Evolutionary conservation across 768 basidiomycete species (phyloP), one percentile per base, ranked within the genome.

Genomic region (Suillus fuscotomentosus): DNA sequence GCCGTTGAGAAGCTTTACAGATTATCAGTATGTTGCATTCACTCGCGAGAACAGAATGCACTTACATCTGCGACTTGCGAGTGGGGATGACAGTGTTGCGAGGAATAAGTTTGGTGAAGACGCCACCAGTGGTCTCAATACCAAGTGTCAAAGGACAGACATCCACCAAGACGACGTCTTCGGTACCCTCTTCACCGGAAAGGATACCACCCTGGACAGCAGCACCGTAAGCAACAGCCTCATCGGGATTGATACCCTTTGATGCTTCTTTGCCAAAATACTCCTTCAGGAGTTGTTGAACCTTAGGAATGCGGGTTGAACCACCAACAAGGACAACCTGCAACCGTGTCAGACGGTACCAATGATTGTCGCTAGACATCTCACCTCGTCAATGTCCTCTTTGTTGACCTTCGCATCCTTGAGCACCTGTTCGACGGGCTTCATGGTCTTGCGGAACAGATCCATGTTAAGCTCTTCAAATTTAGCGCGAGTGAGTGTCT

Each of bases 381-480:
- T 47, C 53, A 90, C 91, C 81, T 99, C 96, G 68, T 96, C 87
- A 60, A 99, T 81, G 68, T 95, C 91, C 71, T 98, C 97, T 87
- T 99, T 99, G 88, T 96, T 97, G 76, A 99, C 90, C 70, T 91
- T 91, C 68, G 97, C 92, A 73, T 99, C 97, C 88, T 97, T 97
- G 71, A 99, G 83, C 24, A 99, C 97, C 79, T 98, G 97, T 79
- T 98, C 96, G 66, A 99, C 97, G 67, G 97, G 97, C 84, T 96
- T 96, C 94, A 99, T 94, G 41, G 97, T 99, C 87, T 97, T 97
- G 73, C 97, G 86, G 92, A 99, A 99, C 60, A 99, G 88, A 73
- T 99, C 97, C 83, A 97, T 91, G 88, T 97, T 97, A 69, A 98
- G 85, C 78, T 99, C 96, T 78, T 99, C 97, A 75, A 99, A 99